Evolutionary conservation across 768 basidiomycete species (phyloP), one percentile per base, ranked within the genome.

Genomic region (Calocera cornea): DNA sequence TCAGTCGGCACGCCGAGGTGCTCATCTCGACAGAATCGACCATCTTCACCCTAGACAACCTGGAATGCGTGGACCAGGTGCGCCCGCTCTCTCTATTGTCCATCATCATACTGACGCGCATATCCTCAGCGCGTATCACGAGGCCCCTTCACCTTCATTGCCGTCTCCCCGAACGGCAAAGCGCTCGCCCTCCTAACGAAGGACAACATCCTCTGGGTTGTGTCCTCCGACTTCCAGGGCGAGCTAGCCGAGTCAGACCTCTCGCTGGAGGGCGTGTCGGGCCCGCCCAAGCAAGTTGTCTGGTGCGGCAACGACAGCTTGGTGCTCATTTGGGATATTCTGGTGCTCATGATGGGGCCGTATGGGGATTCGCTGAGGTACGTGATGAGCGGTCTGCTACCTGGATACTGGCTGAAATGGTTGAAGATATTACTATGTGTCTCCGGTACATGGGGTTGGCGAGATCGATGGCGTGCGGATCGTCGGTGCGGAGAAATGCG

Each of bases 291-390:
- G 38, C 87, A 88, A 70, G 86, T 93, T 0, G 89, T 89, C 73
- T 99, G 97, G 97, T 97, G 94, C 75, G 95, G 95, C 0, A 92
- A 93, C 73, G 95, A 99, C 76, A 92, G 94, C 0, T 88, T 98
- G 50, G 80, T 93, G 1, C 82, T 97, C 19, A 87, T 87, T 22
- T 97, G 93, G 92, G 84, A 86, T 47, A 78, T 82, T 22, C 77
- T 87, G 34, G 89, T 86, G 0, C 79, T 93, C 1, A 80, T 99
- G 34, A 91, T 97, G n/a, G 94, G 95, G 3, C 97, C 97, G 16
- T 89, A 86, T 67, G 93, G 93, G 1, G 91, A 95, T 72, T 87
- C 85, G 0, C 78, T 97, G 27, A 84, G 85, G 94, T 95, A 75
- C 70, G 90, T 67, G 11, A 0, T 77, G 41, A 2, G 19, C 29